A percentile compares a stretch with the other conserved stretches of the same genome.
Evolutionary conservation across 768 basidiomycete genomes (phyloP).

Genomic region (Hortiboletus flavorubellus): DNA sequence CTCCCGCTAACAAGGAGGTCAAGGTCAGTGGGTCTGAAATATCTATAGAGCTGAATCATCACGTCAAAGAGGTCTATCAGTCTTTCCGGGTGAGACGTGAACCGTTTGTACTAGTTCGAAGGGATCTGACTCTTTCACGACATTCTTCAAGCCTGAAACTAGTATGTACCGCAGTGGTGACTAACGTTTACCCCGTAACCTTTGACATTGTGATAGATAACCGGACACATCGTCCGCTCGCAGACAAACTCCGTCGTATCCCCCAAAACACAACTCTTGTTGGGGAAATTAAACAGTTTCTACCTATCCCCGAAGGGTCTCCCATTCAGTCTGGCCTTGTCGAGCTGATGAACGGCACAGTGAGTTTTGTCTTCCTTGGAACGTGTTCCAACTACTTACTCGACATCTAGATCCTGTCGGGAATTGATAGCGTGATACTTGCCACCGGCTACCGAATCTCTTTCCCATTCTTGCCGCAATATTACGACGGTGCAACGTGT

Average conservation of each 20-base stretch:
- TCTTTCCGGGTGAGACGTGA: constrained; percentile 11
- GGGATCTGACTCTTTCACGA: not conserved
- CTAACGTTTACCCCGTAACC: too few species aligned
- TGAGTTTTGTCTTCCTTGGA: not conserved
- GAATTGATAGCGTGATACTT: constrained; percentile 11
- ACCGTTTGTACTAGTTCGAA: not conserved
- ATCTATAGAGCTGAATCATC: constrained; percentile 12
- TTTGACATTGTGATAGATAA: not conserved
- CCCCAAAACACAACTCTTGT: constrained; percentile 10
- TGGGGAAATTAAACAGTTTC: constrained; percentile 14
- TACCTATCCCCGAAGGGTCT: constrained; percentile 2
- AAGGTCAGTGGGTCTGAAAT: constrained; percentile 8
- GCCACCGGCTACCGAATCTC: constrained; percentile 12
- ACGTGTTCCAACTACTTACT: not conserved
- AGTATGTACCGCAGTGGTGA: not conserved
- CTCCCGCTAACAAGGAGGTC: not conserved
- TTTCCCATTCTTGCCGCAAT: constrained; percentile 16
- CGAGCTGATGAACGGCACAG: constrained; percentile 15
- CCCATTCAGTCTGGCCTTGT: constrained; percentile 14
- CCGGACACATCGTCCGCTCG: not conserved
- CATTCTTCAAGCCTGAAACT: not conserved
- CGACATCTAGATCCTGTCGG: constrained; percentile 2
- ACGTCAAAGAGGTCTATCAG: constrained; percentile 6
- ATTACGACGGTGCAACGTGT: constrained; percentile 10
- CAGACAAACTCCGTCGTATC: constrained; percentile 1